phyloP scores from a whole-genome alignment of 306 rosid genomes.

The Comarum palustre region DNA sequence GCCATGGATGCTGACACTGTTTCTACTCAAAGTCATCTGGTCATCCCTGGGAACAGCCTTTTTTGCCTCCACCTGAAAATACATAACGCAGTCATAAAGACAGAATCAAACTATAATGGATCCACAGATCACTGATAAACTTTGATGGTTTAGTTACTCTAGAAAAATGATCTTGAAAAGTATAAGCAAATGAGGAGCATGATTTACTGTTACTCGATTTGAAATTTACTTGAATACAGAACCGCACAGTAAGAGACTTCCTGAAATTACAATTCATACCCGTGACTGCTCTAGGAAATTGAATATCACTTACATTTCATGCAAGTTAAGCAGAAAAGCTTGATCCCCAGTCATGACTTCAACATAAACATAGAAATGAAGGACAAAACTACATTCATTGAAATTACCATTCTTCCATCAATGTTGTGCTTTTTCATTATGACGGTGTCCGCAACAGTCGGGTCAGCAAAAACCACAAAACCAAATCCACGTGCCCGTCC shows the following conservation, averaged over 20 bases:
- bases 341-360: constrained; percentile 16
- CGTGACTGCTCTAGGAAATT: constrained; percentile 10
- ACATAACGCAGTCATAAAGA: constrained; percentile 24
- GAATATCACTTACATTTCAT: not conserved
- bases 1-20: constrained; percentile 72
- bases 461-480: constrained; percentile 81
- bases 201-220: constrained; percentile 20
- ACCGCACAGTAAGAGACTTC: constrained; percentile 22
- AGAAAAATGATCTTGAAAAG: constrained; percentile 8
- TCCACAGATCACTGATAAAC: constrained; percentile 12
- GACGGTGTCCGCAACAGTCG: constrained; percentile 74
- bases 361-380: constrained; percentile 15
- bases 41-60: constrained; percentile 99
- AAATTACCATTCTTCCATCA: constrained; percentile 86
- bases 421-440: constrained; percentile 82
- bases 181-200: constrained; percentile 4
- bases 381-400: not conserved
- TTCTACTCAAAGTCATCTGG: constrained; percentile 75
- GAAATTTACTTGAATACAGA: constrained; percentile 22
- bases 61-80: constrained; percentile 87
- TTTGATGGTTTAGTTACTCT: constrained; percentile 12
- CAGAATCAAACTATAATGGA: constrained; percentile 10
- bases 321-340: constrained; percentile 27
- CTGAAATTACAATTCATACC: constrained; percentile 23
- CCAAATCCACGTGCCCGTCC: constrained; percentile 98